Evolutionary conservation across 2,329 filamentous ascomycete species (phyloP).

Genomic region (Cladosporium sp.): DNA sequence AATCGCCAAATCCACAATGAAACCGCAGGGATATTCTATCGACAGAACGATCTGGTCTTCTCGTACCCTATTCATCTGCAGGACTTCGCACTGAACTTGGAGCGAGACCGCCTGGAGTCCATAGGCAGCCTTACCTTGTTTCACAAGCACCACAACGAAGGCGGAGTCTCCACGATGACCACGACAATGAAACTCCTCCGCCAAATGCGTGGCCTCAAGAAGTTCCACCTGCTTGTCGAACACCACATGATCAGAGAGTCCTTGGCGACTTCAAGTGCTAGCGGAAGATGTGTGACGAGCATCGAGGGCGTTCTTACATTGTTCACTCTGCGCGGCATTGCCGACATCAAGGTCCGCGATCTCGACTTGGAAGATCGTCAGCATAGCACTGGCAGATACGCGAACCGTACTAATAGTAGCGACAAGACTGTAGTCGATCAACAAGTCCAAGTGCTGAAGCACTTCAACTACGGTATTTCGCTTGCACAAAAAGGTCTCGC

Average conservation of each 20-base stretch:
- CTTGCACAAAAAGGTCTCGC: not conserved
- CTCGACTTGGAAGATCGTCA: not conserved
- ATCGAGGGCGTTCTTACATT: not conserved
- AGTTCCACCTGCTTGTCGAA: not conserved
- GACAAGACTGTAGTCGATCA: not conserved
- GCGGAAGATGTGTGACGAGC: not conserved
- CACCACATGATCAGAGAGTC: not conserved
- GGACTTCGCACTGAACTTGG: not conserved
- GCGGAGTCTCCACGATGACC: slow-evolving; percentile 15
- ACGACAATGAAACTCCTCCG: slow-evolving; percentile 13
- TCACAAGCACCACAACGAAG: not conserved
- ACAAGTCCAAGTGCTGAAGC: not conserved
- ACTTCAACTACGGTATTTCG: not conserved
- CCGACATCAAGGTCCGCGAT: slow-evolving; percentile 8
- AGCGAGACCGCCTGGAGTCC: not conserved
- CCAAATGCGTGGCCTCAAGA: not conserved
- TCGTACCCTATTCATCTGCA: not conserved
- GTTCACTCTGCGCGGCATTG: slow-evolving; percentile 1
- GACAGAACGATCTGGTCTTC: slow-evolving; percentile 55
- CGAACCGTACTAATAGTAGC: not conserved
- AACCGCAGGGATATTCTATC: slow-evolving; percentile 53
- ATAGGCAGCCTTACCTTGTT: not conserved
- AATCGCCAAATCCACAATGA: slow-evolving; percentile 50
- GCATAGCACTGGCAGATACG: not conserved
- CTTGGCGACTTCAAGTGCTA: not conserved